Conservation (phyloP, 192 early-diverging fungal genomes). For the Coemansia sp. region DNA sequence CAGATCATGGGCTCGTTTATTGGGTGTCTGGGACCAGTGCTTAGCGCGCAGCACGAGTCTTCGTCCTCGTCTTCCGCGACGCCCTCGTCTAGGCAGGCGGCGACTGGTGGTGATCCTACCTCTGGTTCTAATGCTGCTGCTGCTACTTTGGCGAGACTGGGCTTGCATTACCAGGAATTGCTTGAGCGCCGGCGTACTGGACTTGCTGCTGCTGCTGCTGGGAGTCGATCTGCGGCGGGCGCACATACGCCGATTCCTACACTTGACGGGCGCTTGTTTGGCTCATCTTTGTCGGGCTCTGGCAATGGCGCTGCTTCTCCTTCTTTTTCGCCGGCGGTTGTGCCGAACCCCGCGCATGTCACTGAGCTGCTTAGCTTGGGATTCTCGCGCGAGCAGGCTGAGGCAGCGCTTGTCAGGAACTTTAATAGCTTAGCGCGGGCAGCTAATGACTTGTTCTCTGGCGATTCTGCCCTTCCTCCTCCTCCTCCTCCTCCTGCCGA, state of each 20-base stretch:
- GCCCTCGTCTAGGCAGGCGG: background rate
- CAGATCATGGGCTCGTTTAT: conserved; percentile 63
- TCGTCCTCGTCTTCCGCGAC: too few species aligned
- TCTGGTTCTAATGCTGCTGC: background rate
- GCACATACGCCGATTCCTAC: conserved; percentile 31
- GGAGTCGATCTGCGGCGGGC: conserved; percentile 12
- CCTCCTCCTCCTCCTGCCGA: background rate
- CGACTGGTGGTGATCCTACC: background rate
- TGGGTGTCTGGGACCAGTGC: conserved; percentile 64
- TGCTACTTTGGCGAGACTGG: conserved; percentile 3
- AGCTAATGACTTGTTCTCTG: conserved; percentile 79
- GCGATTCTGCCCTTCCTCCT: background rate
- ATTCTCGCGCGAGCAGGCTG: conserved; percentile 77
- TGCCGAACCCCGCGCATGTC: conserved; percentile 67
- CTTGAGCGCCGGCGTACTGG: conserved; percentile 20
- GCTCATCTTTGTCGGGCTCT: background rate
- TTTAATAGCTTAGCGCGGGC: conserved; percentile 80
- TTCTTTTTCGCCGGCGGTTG: background rate
- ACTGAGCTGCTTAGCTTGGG: conserved; percentile 88
- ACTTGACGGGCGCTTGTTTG: background rate
- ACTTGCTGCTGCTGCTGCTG: background rate
- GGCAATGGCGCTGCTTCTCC: background rate
- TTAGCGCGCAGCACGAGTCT: conserved; percentile 77
- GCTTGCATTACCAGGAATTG: conserved; percentile 27
- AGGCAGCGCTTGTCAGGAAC: conserved; percentile 75